Evolutionary conservation across 2,329 filamentous ascomycete genomes (phyloP).

Genomic region (Neonectria magnoliae): DNA sequence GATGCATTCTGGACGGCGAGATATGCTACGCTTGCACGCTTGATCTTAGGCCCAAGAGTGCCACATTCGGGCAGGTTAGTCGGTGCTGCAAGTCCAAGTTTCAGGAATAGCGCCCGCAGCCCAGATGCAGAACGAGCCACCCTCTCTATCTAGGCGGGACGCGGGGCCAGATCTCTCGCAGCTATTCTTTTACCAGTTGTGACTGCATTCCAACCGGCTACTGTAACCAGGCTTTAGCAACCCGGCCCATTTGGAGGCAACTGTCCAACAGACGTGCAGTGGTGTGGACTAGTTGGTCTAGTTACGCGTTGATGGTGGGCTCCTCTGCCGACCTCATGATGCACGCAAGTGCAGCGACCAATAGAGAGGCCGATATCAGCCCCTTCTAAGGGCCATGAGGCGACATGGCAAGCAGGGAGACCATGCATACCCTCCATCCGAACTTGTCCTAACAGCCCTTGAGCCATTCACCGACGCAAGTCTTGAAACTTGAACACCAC

Average conservation of each 20-base stretch:
- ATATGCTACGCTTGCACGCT: neutral
- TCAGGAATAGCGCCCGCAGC: conserved; percentile 45
- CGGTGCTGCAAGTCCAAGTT: conserved; percentile 55
- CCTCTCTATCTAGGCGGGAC: conserved; percentile 1
- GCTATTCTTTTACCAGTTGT: neutral
- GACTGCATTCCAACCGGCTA: conserved; percentile 9
- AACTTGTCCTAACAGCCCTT: conserved; percentile 6
- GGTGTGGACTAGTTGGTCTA: conserved; percentile 25
- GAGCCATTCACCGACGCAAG: conserved; percentile 7
- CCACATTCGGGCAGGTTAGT: conserved; percentile 8
- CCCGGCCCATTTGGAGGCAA: conserved; percentile 28
- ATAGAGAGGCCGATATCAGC: conserved; percentile 24
- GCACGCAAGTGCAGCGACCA: conserved; percentile 33
- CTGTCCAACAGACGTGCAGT: conserved; percentile 17
- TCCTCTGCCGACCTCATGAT: conserved; percentile 32
- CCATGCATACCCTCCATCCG: conserved; percentile 11
- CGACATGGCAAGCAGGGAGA: conserved; percentile 12
- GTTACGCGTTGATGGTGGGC: conserved; percentile 28
- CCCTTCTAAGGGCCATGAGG: conserved; percentile 11
- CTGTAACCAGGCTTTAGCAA: conserved; percentile 5
- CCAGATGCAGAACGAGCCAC: conserved; percentile 23
- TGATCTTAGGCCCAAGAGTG: neutral
- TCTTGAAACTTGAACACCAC: conserved; percentile 15
- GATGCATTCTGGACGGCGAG: neutral
- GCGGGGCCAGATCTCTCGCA: conserved; percentile 10